phyloP scores from a whole-genome alignment of 345 rosid genomes.

The Gossypium raimondii region DNA sequence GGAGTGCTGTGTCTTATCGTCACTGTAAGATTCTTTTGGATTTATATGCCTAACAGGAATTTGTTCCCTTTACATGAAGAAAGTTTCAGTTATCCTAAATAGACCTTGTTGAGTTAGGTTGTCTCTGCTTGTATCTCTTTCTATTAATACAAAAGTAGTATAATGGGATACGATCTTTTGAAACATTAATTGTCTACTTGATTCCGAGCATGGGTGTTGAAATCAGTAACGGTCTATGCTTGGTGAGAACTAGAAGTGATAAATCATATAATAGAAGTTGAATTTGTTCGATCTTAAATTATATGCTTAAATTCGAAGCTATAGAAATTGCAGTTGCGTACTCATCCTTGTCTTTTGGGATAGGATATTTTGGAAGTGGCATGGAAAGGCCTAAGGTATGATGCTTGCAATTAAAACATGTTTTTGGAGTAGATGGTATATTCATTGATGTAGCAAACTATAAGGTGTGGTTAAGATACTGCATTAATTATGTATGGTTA shows the following conservation, averaged over 20 bases:
- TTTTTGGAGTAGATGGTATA: not conserved
- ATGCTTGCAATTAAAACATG: not conserved
- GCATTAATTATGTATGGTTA: not conserved
- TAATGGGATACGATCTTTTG: no score
- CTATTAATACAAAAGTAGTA: no score
- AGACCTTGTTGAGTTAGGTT: no score
- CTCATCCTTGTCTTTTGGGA: constrained; percentile 74
- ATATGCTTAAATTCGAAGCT: constrained; percentile 28
- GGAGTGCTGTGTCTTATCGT: constrained; percentile 74
- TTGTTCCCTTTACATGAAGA: no score
- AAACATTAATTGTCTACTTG: no score
- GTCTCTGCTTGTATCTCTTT: no score
- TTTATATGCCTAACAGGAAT: no score
- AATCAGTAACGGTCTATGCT: no score
- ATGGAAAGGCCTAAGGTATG: constrained; percentile 82
- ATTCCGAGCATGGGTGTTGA: no score
- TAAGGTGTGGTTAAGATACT: not conserved
- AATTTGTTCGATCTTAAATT: not conserved
- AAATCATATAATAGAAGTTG: not conserved
- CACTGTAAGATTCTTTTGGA: constrained; percentile 46
- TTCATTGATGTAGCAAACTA: not conserved
- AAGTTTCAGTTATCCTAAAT: no score
- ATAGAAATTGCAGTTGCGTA: constrained; percentile 89
- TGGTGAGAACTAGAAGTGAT: no score
- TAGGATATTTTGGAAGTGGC: constrained; percentile 84